Base-by-base conservation (phyloP, 2,329 filamentous ascomycete species). In the Clonostachys rosea region DNA sequence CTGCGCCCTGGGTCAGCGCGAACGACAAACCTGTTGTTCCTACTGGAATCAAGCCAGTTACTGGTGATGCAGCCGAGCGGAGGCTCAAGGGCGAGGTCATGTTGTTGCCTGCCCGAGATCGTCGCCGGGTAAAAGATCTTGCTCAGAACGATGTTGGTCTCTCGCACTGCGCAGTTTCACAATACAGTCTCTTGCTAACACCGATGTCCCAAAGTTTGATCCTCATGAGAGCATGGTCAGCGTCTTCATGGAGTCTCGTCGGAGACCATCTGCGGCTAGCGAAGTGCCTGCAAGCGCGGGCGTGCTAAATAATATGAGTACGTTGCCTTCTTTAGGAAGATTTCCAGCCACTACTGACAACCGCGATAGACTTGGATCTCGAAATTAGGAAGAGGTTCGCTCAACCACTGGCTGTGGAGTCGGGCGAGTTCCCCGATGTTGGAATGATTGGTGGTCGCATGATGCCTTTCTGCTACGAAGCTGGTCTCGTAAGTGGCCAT, bases 221-320 rank as follows among this genome's bases (percentile, higher is more conserved):
- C 75, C 76, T 5, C 71, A 74, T 49, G 78, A 83, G 47, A 71
- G 68, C 10, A 65, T 83, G 49, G 67, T 75, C 12, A 75, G 68
- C 50, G 63, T 77, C 41, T 81, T 83, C 53, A 58, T 67, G 12
- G 78, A 83, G 17, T 66, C 73, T 18, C 71, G 75, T 49, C 71
- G 73, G 40, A 66, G 71, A 48, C 59, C 69, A 11, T 61, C 69
- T 5, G 69, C 71, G 44, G 62, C 68, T 12, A 77, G 84, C 33
- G 80, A 89, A 48, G 78, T 83, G 9, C 83, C 86, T 24, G 76
- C 84, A 30, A 84, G 83, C 59, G 85, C 86, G 20, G 56, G 50
- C n/a, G 85, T 83, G 17, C 76, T 92, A 42, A 91, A 89, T 55
- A 90, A 83, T 55, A 86, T 92, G 74, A 95, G 86, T 90, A 74